Evolutionary conservation across 1,139 yeast species (phyloP), one percentile per base, ranked within the genome.

Genomic region (Arxiozyma bovina): DNA sequence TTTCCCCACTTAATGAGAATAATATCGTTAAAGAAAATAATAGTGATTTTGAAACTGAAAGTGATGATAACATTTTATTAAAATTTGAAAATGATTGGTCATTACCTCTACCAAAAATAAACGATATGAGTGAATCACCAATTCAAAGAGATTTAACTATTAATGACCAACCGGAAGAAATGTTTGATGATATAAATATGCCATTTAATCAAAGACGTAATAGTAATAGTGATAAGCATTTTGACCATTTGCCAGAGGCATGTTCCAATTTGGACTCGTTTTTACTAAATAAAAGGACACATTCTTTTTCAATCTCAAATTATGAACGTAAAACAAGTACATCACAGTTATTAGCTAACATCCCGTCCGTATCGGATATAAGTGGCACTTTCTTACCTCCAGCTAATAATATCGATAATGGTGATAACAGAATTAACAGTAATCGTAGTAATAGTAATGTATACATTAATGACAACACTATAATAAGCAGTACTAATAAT

Each of bases 21-120:
- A 30, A 22, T 21, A 18, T 22, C 5, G 18, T 25, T 17, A 48
- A 40, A 21, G 34, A 15, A 5, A 45, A 40, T 5, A 21, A 27
- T n/a, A 34, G 11, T 18, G 50, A 40, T n/a, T 20, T 9, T 34
- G 40, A 15, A 27, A 44, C 11, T 25, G 17, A 50, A 21, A 49
- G 27, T 23, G 22, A 30, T 45, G 42, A 38, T 2, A 49, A 45
- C 18, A 41, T 49, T 5, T 34, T 50, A 17, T 20, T 34, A 40
- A 46, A 46, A 17, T 53, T 53, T 30, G 55, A 49, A 47, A 50
- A 50, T 34, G 55, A 50, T 18, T 53, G 55, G 55, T 22, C 47
- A 30, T 40, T 50, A 20, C 11, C 45, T 6, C 15, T 47, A 38
- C 47, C 48, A 48, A 27, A 25, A 17, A 20, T 27, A 7, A 20